Conservation (phyloP, 2,329 filamentous ascomycete genomes). For the Trichoderma citrinoviride region DNA sequence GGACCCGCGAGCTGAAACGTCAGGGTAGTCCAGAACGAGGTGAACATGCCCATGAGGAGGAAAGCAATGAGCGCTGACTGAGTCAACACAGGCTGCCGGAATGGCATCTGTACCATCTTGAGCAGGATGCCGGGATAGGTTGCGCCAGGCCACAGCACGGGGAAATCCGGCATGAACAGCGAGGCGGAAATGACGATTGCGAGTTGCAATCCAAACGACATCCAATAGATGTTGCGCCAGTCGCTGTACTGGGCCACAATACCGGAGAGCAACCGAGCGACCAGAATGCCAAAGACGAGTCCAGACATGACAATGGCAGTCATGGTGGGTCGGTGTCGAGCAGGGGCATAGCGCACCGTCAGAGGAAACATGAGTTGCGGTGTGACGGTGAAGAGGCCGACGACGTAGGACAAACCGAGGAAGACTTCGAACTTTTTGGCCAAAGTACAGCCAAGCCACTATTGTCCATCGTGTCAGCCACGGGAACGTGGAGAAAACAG, state of each 20-base stretch:
- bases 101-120: conserved; percentile 51
- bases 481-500: not conserved
- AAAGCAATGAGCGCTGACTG: conserved; percentile 68
- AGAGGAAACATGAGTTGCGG: conserved; percentile 72
- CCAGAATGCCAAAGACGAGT: conserved; percentile 69
- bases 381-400: conserved; percentile 22
- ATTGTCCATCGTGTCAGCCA: conserved; percentile 49
- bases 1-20: conserved; percentile 76
- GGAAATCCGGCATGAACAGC: conserved; percentile 78
- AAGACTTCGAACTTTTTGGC: conserved; percentile 5
- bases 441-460: conserved; percentile 22
- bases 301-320: conserved; percentile 74
- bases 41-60: conserved; percentile 52
- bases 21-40: conserved; percentile 61
- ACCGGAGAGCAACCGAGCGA: conserved; percentile 73
- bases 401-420: conserved; percentile 16
- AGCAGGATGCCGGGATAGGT: conserved; percentile 64
- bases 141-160: conserved; percentile 65
- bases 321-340: conserved; percentile 63
- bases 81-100: conserved; percentile 61
- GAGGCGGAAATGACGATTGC: conserved; percentile 64
- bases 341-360: conserved; percentile 73
- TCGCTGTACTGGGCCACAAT: conserved; percentile 69
- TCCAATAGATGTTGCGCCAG: conserved; percentile 79
- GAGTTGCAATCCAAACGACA: conserved; percentile 69